Base-by-base conservation (phyloP, 2,329 filamentous ascomycete species). In the Cytospora chrysosperma region DNA sequence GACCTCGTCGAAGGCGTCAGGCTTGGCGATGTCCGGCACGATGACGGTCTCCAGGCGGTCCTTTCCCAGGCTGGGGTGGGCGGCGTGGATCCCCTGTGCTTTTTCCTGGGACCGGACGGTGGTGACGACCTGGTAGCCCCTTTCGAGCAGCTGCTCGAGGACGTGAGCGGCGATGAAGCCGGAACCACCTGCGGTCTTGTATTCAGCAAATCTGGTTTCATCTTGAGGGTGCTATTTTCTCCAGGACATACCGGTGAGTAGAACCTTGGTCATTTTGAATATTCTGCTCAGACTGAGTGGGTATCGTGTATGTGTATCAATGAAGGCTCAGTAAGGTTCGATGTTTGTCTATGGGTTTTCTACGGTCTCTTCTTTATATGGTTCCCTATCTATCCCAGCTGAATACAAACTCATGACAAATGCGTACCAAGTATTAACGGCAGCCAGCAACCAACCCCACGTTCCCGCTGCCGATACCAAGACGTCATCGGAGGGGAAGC, bases 11-110 rank as follows among this genome's bases (percentile, higher is more conserved):
- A 96, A 96, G 63, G 92, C 92, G 61, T 83, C 82, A 51, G 86
- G 82, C 70, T 87, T 75, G 4, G 91, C 90, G 68, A 96, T 90
- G 72, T 96, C 92, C 21, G 88, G 85, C 27, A 96, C 91, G 69
- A 95, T 87, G 61, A 74, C 77, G 15, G 83, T 76, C 34, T 75
- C 70, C 21, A 87, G 80, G 34, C 77, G 76, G 17, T 79, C 76
- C 52, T 72, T 70, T 63, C 70, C 71, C 64, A 78, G 72, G 24
- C 74, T 72, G 2, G 80, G 76, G 71, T 85, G 78, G 12, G 82
- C 79, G 58, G 77, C 75, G 54, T 79, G 79, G 66, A 87, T 82
- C 68, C 78, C 78, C 52, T 77, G 68, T 21, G 83, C 83, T 71
- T 86, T 86, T 54, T 79, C 76, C 66, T 85, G 78, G 53, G 78